Conservation (phyloP, 2,329 filamentous ascomycete genomes). For the Anisogramma anomala region DNA sequence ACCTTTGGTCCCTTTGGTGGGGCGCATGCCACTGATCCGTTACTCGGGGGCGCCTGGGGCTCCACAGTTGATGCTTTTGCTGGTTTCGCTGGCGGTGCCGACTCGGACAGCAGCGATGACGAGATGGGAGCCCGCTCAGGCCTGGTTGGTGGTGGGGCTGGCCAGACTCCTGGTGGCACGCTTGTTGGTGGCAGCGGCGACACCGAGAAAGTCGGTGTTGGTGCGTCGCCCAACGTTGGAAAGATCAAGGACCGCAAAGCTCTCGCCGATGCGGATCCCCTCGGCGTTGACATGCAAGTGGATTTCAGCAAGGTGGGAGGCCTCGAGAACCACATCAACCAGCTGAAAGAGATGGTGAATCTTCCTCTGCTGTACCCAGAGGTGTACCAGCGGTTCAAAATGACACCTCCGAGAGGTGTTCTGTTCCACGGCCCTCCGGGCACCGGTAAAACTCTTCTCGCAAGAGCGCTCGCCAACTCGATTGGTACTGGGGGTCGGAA, state of each 20-base stretch:
- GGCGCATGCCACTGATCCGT: conserved; percentile 57
- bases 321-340: conserved; percentile 84
- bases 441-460: conserved; percentile 95
- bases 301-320: conserved; percentile 93
- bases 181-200: conserved; percentile 28
- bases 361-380: conserved; percentile 90
- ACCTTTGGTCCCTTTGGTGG: conserved; percentile 91
- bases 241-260: conserved; percentile 89
- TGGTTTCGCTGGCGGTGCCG: conserved; percentile 55
- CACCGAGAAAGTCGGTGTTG: conserved; percentile 22
- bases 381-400: conserved; percentile 80
- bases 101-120: conserved; percentile 95
- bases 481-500: conserved; percentile 82
- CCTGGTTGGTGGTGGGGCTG: conserved; percentile 40
- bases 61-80: conserved; percentile 45
- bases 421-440: conserved; percentile 94
- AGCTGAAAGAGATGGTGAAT: conserved; percentile 97
- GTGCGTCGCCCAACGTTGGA: conserved; percentile 65
- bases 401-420: conserved; percentile 88
- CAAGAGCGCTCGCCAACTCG: conserved; percentile 81
- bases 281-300: conserved; percentile 85
- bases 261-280: conserved; percentile 83
- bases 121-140: conserved; percentile 59
- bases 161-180: conserved; percentile 31
- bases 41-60: conserved; percentile 65